A percentile compares a stretch with the other conserved stretches of the same genome.
Conservation (phyloP, 306 rosid genomes). For the Trifolium pratense region DNA sequence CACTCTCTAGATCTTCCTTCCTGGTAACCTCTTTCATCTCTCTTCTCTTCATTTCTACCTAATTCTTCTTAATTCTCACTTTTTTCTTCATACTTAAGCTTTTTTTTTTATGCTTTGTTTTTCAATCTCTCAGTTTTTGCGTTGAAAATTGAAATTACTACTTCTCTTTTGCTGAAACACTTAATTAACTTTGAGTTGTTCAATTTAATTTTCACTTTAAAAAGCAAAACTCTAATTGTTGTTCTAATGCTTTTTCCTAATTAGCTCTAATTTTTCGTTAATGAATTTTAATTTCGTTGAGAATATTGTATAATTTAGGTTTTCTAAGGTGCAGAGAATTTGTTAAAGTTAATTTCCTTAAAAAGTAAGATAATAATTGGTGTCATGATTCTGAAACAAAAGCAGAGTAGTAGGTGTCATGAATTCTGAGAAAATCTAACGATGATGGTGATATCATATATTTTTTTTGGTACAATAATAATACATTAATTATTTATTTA, state of each 20-base stretch:
- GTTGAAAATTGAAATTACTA: conserved; percentile 1
- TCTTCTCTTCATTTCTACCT: neutral
- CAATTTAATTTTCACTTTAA: neutral
- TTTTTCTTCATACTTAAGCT: conserved; percentile 3
- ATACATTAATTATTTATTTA: neutral
- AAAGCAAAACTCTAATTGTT: neutral
- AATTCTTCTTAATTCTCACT: conserved; percentile 6
- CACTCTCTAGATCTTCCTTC: conserved; percentile 56
- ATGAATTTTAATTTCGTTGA: neutral
- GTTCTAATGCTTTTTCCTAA: conserved; percentile 28
- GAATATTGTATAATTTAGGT: neutral
- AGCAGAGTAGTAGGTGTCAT: conserved; percentile 44
- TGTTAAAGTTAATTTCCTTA: neutral
- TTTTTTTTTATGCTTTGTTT: conserved; percentile 23
- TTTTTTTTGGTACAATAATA: conserved; percentile 7
- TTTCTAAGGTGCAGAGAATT: neutral
- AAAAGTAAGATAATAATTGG: conserved; percentile 14
- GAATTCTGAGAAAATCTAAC: conserved; percentile 50
- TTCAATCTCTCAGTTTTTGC: neutral
- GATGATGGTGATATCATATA: conserved; percentile 44
- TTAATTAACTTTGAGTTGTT: neutral
- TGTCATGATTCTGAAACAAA: conserved; percentile 37
- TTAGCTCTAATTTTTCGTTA: conserved; percentile 9
- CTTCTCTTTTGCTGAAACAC: conserved; percentile 27
- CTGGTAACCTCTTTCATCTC: conserved; percentile 53